Evolutionary conservation across 106 monocot genomes (phyloP), one percentile per base, ranked within the genome.

Genomic region (Posidonia australis): DNA sequence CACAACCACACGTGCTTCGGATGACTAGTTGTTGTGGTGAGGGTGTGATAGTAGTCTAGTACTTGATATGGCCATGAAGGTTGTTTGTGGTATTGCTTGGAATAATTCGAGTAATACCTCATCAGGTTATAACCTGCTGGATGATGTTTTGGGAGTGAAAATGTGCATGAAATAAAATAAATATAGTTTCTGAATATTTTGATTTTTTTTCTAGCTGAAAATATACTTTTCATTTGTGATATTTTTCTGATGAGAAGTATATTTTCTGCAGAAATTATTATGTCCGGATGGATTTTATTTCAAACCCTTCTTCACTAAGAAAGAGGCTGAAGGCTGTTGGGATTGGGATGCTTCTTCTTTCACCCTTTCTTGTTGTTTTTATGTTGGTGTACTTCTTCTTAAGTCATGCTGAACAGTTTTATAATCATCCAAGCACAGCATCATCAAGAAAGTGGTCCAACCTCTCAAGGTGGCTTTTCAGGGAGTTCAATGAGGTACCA

Each of bases 401-500:
- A 16, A 73, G 78, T 54, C 90, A 96, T 81, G 96, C 96, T 44
- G 87, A 90, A 72, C 87, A 90, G 60, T 87, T 96, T 66, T 96
- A 96, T 63, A 81, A 96, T 65, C 90, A 96, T 73, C 90, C 90
- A 62, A 87, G 90, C 30, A 87, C 78, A 46, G 96, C 90, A 23
- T 90, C 79, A 0, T 96, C 90, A 44, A 66, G 96, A 62, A 80
- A 90, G 51, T 96, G 96, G 96, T 96, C 96, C 45, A 96, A 90
- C 67, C 70, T 96, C 64, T 84, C 96, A 43, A 90, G 77, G 74
- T 96, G 90, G 90, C 87, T 87, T 53, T 84, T 90, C 66, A 74
- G 96, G 65, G 96, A 96, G 68, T 90, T 87, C 65, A 96, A 96
- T 61, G 96, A 96, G 96, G 96, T 96, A 12, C 11, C n/a, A n/a